A percentile compares a stretch with the other conserved stretches of the same genome.
These are phyloP conservation scores for Hypoxylon sp. DNA, from an alignment of 2,329 filamentous ascomycete species.

Conservation along the genomic window DNA sequence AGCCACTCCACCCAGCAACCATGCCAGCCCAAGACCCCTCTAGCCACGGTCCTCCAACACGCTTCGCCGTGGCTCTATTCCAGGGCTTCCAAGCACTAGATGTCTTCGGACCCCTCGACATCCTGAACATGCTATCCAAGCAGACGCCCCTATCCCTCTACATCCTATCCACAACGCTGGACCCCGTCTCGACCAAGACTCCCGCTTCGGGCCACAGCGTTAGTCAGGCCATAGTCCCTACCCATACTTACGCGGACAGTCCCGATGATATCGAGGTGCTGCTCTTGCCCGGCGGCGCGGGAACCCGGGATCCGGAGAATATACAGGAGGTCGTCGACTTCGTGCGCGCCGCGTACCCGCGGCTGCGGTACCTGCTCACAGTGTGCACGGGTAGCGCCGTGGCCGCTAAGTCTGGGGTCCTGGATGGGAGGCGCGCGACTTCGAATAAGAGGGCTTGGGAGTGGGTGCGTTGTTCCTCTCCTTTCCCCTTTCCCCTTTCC, in stretches of 20 bases:
- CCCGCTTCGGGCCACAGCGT: slow-evolving; percentile 52
- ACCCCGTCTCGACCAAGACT: slow-evolving; percentile 59
- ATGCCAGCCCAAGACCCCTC: slow-evolving; percentile 7
- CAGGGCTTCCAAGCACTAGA: slow-evolving; percentile 63
- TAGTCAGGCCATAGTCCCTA: slow-evolving; percentile 57
- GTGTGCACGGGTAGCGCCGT: slow-evolving; percentile 76
- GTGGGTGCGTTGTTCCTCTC: slow-evolving; percentile 53
- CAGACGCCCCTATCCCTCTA: slow-evolving; percentile 57
- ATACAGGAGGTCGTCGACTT: slow-evolving; percentile 60
- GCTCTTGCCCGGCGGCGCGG: slow-evolving; percentile 75
- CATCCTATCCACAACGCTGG: slow-evolving; percentile 59
- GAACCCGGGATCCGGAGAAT: slow-evolving; percentile 58
- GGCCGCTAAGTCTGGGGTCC: slow-evolving; percentile 69
- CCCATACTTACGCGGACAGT: slow-evolving; percentile 67
- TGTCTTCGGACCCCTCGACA: slow-evolving; percentile 63
- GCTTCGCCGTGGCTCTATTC: slow-evolving; percentile 62
- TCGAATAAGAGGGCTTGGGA: slow-evolving; percentile 75
- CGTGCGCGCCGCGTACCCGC: slow-evolving; percentile 61
- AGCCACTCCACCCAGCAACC: slow-evolving; percentile 2
- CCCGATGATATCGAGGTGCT: slow-evolving; percentile 72
- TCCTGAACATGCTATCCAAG: slow-evolving; percentile 60
- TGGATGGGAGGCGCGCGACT: slow-evolving; percentile 74
- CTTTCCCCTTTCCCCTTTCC: neutral
- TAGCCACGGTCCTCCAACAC: slow-evolving; percentile 45
- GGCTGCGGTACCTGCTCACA: slow-evolving; percentile 70